These are phyloP conservation scores for Debaryomycetaceae sp. DNA, from an alignment of 1,139 yeast genomes.

Conservation along the genomic window DNA sequence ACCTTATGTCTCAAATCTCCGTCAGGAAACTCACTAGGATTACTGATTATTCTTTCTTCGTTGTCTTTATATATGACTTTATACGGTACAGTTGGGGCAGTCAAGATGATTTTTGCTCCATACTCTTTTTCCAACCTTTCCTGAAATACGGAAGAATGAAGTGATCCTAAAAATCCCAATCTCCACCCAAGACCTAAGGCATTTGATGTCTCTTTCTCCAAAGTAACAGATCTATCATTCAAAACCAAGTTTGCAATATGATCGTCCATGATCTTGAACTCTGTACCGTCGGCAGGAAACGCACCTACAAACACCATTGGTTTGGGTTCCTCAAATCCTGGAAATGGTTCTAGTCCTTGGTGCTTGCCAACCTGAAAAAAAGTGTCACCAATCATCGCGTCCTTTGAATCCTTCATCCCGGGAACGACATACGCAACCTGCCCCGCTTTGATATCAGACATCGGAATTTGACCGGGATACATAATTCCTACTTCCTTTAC, in stretches of 20 bases:
- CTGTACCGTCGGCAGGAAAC: slow-evolving; percentile 92
- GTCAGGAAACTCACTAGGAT: slow-evolving; percentile 92
- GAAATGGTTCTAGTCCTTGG: slow-evolving; percentile 67
- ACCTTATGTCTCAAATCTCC: slow-evolving; percentile 44
- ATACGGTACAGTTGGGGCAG: slow-evolving; percentile 96
- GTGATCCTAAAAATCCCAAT: slow-evolving; percentile 87
- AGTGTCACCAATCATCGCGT: slow-evolving; percentile 92
- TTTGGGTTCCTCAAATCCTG: slow-evolving; percentile 94
- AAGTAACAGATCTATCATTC: slow-evolving; percentile 86
- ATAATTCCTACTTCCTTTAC: slow-evolving; percentile 91
- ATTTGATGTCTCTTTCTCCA: slow-evolving; percentile 87
- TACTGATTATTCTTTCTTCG: slow-evolving; percentile 61
- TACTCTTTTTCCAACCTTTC: slow-evolving; percentile 90
- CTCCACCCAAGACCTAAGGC: slow-evolving; percentile 99
- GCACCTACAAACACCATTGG: slow-evolving; percentile 99
- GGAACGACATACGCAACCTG: slow-evolving; percentile 93
- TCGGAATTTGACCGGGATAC: slow-evolving; percentile 81
- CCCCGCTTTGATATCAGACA: slow-evolving; percentile 69
- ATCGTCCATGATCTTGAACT: slow-evolving; percentile 85
- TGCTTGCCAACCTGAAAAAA: slow-evolving; percentile 65
- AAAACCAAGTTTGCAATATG: slow-evolving; percentile 83
- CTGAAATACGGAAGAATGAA: slow-evolving; percentile 92
- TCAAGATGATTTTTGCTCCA: slow-evolving; percentile 86
- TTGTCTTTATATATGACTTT: slow-evolving; percentile 67
- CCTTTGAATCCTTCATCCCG: slow-evolving; percentile 85